Evolutionary conservation across 805 yeast species (phyloP).

Genomic region (Candida fluviatilis): DNA sequence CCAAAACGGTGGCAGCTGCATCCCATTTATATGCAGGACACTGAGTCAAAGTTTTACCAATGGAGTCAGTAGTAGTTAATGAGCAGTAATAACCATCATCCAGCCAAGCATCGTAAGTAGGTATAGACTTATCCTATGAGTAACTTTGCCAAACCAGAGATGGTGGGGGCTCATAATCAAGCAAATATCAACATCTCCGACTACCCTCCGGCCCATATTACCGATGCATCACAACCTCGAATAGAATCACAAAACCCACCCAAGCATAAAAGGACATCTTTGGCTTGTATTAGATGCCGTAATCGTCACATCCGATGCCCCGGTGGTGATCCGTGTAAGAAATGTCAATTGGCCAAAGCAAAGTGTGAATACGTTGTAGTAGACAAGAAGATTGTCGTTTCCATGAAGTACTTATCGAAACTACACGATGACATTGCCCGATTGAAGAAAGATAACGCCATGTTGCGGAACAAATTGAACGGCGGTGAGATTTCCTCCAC

Average conservation of each 20-base stretch:
- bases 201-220: not conserved
- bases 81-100: too few species aligned
- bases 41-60: not conserved
- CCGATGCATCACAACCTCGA: not conserved
- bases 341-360: slow-evolving; percentile 52
- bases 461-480: slow-evolving; percentile 43
- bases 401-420: slow-evolving; percentile 63
- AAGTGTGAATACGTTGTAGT: slow-evolving; percentile 71
- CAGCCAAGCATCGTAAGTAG: too few species aligned
- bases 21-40: not conserved
- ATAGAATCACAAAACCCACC: not conserved
- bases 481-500: slow-evolving; percentile 16
- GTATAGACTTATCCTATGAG: not conserved
- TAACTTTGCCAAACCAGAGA: slow-evolving; percentile 1
- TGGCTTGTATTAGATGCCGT: slow-evolving; percentile 63
- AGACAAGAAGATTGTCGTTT: slow-evolving; percentile 67
- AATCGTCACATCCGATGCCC: slow-evolving; percentile 73
- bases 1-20: not conserved
- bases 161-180: not conserved
- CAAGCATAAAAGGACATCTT: slow-evolving; percentile 28
- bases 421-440: slow-evolving; percentile 65
- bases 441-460: slow-evolving; percentile 62
- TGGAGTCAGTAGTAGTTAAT: too few species aligned
- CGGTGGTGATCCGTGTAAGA: slow-evolving; percentile 70
- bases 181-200: not conserved